Evolutionary conservation across 129 eudicot species (phyloP).

Genomic region (Scalesia atractyloides): DNA sequence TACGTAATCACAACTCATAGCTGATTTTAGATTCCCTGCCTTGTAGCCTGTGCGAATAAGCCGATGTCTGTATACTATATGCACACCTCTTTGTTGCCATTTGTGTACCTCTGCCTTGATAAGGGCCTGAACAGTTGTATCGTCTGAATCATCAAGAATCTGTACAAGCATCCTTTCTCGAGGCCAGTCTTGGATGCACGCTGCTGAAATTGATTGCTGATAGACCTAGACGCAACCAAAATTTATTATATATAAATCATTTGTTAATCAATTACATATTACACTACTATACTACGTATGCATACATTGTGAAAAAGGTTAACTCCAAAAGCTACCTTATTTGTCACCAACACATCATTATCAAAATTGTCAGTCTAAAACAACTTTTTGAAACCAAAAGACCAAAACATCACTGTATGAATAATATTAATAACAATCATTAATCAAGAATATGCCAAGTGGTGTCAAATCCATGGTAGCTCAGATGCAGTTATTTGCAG

Average conservation of each 20-base stretch:
- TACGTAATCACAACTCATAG: slow-evolving; percentile 88
- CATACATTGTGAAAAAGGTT: not conserved
- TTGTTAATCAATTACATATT: slow-evolving; percentile 1
- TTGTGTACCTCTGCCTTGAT: slow-evolving; percentile 77
- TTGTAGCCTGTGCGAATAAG: slow-evolving; percentile 87
- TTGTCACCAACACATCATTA: not conserved
- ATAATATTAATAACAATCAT: not conserved
- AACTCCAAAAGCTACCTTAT: slow-evolving; percentile 7
- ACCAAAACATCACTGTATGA: slow-evolving; percentile 1
- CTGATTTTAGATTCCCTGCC: slow-evolving; percentile 91
- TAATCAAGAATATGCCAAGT: slow-evolving; percentile 8
- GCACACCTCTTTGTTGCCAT: slow-evolving; percentile 87
- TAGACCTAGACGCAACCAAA: slow-evolving; percentile 58
- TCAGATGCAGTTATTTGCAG: slow-evolving; percentile 13
- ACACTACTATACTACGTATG: not conserved
- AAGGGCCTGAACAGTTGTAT: slow-evolving; percentile 62
- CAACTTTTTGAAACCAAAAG: not conserved
- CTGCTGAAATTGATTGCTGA: slow-evolving; percentile 81
- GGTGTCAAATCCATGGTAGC: slow-evolving; percentile 18
- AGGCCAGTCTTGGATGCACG: slow-evolving; percentile 87
- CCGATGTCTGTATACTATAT: slow-evolving; percentile 74
- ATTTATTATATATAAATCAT: not conserved
- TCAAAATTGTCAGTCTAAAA: not conserved
- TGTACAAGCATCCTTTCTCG: slow-evolving; percentile 87
- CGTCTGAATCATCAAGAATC: slow-evolving; percentile 82